phyloP scores from a whole-genome alignment of 2,329 filamentous ascomycete genomes.

The Alternaria gansuensis region DNA sequence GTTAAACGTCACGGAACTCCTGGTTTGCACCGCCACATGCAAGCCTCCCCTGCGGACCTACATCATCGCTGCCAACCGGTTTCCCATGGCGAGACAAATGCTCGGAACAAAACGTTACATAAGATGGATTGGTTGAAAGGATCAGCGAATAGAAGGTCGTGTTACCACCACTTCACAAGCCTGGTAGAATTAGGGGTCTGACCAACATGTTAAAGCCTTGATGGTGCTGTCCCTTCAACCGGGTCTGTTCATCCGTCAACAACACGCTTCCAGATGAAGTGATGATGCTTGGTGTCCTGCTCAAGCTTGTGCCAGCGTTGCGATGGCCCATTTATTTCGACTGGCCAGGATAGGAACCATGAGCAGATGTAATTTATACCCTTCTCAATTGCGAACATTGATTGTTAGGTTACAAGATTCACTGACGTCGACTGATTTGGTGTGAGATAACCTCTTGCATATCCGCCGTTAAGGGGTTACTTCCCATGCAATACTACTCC shows the following conservation, averaged over 20 bases:
- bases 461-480: constrained; percentile 14
- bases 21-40: constrained; percentile 9
- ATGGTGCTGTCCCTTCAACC: constrained; percentile 5
- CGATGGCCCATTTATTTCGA: constrained; percentile 7
- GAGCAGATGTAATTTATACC: constrained; percentile 14
- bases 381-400: not conserved
- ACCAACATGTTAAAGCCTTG: constrained; percentile 5
- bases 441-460: constrained; percentile 18
- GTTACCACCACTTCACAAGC: constrained; percentile 5
- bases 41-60: constrained; percentile 11
- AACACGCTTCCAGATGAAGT: constrained; percentile 10
- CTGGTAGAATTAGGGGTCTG: not conserved
- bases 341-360: not conserved
- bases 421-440: constrained; percentile 7
- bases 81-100: constrained; percentile 9
- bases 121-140: constrained; percentile 2
- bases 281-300: constrained; percentile 14
- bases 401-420: not conserved
- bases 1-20: constrained; percentile 3
- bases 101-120: constrained; percentile 9
- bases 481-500: constrained; percentile 14
- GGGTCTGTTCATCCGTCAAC: constrained; percentile 8
- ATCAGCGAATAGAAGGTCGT: constrained; percentile 1
- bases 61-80: constrained; percentile 12
- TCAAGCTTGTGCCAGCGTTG: constrained; percentile 15